These are phyloP conservation scores for carrot (Daucus carota) DNA, from an alignment of 129 eudicot genomes.

Conservation along the genomic window DNA sequence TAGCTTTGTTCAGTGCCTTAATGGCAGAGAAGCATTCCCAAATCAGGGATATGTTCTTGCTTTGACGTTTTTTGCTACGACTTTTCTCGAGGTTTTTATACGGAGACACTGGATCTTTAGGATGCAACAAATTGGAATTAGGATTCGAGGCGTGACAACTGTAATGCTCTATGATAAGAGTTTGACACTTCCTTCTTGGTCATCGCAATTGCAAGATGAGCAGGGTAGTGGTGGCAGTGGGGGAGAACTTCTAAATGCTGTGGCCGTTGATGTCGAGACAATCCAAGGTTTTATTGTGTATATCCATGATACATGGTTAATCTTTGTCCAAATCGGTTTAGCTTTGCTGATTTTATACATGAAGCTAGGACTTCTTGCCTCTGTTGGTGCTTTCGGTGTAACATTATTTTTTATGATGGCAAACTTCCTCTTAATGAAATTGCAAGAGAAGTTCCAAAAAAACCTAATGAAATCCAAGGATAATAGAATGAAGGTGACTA, in stretches of 20 bases:
- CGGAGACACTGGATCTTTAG: conserved; percentile 73
- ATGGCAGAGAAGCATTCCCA: conserved; percentile 30
- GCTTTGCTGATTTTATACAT: conserved; percentile 50
- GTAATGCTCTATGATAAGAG: conserved; percentile 73
- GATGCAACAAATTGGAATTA: conserved; percentile 64
- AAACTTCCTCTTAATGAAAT: conserved; percentile 50
- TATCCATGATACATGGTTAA: conserved; percentile 78
- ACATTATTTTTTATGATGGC: conserved; percentile 52
- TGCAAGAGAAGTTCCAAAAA: conserved; percentile 60
- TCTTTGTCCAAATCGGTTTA: conserved; percentile 47
- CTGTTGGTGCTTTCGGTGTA: conserved; percentile 54
- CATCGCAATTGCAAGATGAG: conserved; percentile 30
- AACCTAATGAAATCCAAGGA: conserved; percentile 75
- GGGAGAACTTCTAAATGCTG: conserved; percentile 76
- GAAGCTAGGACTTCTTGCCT: conserved; percentile 59
- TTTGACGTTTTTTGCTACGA: conserved; percentile 49
- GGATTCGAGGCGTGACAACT: conserved; percentile 65
- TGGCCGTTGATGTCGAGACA: conserved; percentile 88
- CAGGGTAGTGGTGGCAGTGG: conserved; percentile 29
- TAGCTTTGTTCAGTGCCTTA: conserved; percentile 66
- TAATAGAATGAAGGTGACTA: conserved; percentile 73
- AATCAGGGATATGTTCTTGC: conserved; percentile 56
- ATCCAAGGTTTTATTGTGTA: conserved; percentile 56
- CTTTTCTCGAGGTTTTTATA: conserved; percentile 54
- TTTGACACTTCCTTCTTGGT: conserved; percentile 52